These are phyloP conservation scores for Canavalia gladiata DNA, from an alignment of 306 rosid species.

Conservation along the genomic window DNA sequence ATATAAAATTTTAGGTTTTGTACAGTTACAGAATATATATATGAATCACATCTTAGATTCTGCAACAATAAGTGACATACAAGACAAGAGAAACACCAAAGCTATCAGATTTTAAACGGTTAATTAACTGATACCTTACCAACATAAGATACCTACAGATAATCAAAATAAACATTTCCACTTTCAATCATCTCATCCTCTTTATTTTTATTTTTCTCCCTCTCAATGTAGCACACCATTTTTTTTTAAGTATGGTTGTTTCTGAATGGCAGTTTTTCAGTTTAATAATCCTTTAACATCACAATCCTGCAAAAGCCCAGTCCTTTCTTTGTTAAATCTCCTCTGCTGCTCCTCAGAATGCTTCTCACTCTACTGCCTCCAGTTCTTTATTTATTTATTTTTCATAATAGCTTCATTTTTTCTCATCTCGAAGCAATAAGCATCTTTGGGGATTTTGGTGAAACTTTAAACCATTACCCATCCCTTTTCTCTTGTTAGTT, in stretches of 20 bases:
- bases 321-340: not conserved
- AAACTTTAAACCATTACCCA: not conserved
- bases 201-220: not conserved
- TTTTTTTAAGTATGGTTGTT: not conserved
- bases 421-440: not conserved
- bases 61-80: not conserved
- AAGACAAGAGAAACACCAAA: not conserved
- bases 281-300: not conserved
- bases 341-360: not conserved
- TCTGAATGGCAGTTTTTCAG: not conserved
- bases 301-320: not conserved
- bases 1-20: not conserved
- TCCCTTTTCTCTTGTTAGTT: not conserved
- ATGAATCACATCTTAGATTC: not conserved
- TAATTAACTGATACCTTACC: not conserved
- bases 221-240: not conserved
- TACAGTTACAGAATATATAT: not conserved
- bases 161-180: not conserved
- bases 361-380: not conserved
- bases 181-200: not conserved
- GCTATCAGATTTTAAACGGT: constrained; percentile 2
- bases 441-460: not conserved
- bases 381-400: not conserved
- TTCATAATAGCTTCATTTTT: not conserved
- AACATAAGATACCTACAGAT: not conserved